Evolutionary conservation across 78 protist species (phyloP).

Genomic region (Chrysochromulina parva): DNA sequence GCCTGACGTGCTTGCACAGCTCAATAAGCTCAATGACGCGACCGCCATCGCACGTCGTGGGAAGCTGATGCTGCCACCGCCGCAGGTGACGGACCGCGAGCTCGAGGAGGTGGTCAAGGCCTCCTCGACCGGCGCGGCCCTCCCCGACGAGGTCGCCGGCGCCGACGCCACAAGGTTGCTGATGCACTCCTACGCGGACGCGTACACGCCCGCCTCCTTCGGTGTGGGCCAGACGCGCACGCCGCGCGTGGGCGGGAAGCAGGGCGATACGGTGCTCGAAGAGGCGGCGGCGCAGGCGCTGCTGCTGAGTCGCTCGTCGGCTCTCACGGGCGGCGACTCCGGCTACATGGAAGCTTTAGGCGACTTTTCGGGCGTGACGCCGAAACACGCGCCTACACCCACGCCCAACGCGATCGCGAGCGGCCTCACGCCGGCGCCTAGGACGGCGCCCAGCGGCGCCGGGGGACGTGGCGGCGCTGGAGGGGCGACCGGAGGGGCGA

Average conservation of each 20-base stretch:
- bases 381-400: neutral
- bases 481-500: no score
- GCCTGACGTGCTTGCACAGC: constrained; percentile 65
- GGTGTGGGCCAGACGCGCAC: neutral
- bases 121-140: neutral
- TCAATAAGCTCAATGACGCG: constrained; percentile 70
- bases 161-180: constrained; percentile 6
- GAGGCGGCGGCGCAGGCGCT: constrained; percentile 38
- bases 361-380: constrained; percentile 27
- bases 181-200: constrained; percentile 3
- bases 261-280: neutral
- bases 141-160: neutral
- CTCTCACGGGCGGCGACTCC: constrained; percentile 39
- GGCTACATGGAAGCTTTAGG: neutral
- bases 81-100: constrained; percentile 81
- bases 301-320: neutral
- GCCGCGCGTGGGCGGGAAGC: neutral
- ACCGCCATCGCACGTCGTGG: constrained; percentile 50
- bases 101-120: constrained; percentile 70
- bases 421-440: no score
- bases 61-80: constrained; percentile 67
- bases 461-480: neutral
- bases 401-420: no score
- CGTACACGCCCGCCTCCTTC: neutral
- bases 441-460: neutral